These are phyloP conservation scores for Auxenochlorella protothecoides DNA, from an alignment of 139 green algal genomes.

Conservation along the genomic window DNA sequence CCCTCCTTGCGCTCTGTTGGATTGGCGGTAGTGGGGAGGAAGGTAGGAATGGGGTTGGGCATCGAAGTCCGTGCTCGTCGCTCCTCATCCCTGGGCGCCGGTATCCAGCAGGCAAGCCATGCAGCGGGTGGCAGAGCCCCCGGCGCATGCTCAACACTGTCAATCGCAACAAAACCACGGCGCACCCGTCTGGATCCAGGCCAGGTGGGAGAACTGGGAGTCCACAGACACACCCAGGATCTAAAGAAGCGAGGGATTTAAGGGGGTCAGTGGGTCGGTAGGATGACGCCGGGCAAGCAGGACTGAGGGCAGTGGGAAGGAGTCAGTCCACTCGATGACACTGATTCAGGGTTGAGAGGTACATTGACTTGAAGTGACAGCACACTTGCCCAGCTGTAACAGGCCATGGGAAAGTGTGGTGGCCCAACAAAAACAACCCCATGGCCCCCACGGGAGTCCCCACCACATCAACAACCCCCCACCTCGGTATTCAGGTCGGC, in stretches of 20 bases:
- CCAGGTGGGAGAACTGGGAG: slow-evolving; percentile 95
- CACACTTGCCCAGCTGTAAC: no score
- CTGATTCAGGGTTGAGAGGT: no score
- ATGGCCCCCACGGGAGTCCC: no score
- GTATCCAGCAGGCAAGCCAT: neutral
- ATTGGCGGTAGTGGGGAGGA: neutral
- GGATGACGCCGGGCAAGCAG: neutral
- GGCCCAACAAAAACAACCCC: neutral
- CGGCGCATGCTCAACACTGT: neutral
- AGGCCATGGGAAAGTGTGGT: no score
- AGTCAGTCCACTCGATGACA: neutral
- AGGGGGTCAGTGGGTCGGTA: neutral
- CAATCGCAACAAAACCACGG: neutral
- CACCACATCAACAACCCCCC: neutral
- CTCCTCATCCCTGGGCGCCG: no score
- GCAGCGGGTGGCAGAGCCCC: neutral
- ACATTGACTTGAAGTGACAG: no score
- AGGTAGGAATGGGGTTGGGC: no score
- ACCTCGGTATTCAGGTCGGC: slow-evolving; percentile 74
- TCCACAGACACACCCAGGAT: slow-evolving; percentile 83
- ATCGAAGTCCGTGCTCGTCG: no score
- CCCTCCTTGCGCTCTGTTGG: slow-evolving; percentile 62
- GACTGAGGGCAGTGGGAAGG: neutral
- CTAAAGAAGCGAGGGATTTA: neutral
- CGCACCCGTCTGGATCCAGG: slow-evolving; percentile 87